phyloP scores from a whole-genome alignment of 495 filamentous ascomycete genomes.

The Ascobolus immersus region DNA sequence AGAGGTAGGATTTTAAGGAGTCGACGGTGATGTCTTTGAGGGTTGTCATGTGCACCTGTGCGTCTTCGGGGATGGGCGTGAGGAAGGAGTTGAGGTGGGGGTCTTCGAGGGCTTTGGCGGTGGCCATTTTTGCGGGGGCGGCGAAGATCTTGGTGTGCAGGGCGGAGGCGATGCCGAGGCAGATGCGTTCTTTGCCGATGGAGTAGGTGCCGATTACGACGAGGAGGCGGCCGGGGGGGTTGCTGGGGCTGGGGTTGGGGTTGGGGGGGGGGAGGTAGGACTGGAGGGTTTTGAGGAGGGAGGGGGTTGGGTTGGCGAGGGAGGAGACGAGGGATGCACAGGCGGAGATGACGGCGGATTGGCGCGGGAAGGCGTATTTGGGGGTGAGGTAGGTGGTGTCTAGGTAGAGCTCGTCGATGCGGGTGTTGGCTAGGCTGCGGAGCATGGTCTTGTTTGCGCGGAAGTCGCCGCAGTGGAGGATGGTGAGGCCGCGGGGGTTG shows the following conservation, averaged over 20 bases:
- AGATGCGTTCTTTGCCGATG: conserved; percentile 94
- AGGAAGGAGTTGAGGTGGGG: conserved; percentile 48
- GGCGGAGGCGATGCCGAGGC: conserved; percentile 62
- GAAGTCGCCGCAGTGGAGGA: conserved; percentile 93
- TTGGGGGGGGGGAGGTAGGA: not conserved
- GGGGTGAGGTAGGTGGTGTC: conserved; percentile 95
- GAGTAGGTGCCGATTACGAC: conserved; percentile 91
- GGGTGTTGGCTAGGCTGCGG: conserved; percentile 40
- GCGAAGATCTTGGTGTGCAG: conserved; percentile 71
- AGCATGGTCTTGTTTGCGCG: conserved; percentile 72
- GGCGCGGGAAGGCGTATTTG: conserved; percentile 79
- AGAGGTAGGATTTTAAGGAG: conserved; percentile 75
- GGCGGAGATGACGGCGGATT: conserved; percentile 61
- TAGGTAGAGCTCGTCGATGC: conserved; percentile 77
- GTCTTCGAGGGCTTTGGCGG: conserved; percentile 74
- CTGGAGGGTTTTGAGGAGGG: conserved; percentile 5
- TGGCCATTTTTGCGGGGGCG: conserved; percentile 27
- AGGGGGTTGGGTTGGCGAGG: conserved; percentile 8
- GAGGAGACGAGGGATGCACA: conserved; percentile 19
- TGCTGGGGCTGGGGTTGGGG: conserved; percentile 8
- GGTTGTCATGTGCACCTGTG: conserved; percentile 94
- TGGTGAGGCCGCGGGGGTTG: conserved; percentile 41
- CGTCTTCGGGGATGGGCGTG: conserved; percentile 53
- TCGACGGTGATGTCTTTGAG: conserved; percentile 75
- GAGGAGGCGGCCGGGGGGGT: conserved; percentile 39